Conservation (phyloP, 176 grass and related monocot genomes). For the Rhynchospora breviuscula region DNA sequence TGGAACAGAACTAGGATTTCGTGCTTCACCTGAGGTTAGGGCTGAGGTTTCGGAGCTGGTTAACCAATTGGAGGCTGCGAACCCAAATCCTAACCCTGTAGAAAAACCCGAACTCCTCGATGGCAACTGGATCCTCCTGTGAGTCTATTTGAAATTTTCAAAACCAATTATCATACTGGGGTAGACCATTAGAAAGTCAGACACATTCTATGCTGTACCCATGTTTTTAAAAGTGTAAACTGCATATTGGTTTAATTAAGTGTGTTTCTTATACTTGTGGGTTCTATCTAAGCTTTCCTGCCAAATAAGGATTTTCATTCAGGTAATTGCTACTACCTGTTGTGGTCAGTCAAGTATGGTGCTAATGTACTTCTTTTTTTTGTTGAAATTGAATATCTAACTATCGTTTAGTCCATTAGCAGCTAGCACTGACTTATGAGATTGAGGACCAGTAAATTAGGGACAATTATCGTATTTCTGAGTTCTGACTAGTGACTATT, state of each 20-base stretch:
- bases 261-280: neutral
- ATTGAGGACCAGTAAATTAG: neutral
- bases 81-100: conserved; percentile 53
- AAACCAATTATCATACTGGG: neutral
- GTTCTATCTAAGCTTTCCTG: neutral
- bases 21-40: conserved; percentile 62
- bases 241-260: neutral
- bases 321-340: neutral
- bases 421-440: neutral
- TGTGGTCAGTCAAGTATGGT: neutral
- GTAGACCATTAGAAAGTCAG: neutral
- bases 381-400: neutral
- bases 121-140: conserved; percentile 93
- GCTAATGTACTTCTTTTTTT: neutral
- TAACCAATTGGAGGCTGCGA: conserved; percentile 67
- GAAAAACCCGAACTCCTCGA: conserved; percentile 63
- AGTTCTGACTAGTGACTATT: neutral
- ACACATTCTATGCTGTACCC: neutral
- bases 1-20: conserved; percentile 65
- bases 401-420: neutral
- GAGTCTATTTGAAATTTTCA: conserved; percentile 24
- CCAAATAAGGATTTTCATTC: neutral
- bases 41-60: conserved; percentile 88
- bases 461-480: neutral
- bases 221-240: neutral